Conservation (phyloP, 768 basidiomycete species). For the Trametes cinnabarina region DNA sequence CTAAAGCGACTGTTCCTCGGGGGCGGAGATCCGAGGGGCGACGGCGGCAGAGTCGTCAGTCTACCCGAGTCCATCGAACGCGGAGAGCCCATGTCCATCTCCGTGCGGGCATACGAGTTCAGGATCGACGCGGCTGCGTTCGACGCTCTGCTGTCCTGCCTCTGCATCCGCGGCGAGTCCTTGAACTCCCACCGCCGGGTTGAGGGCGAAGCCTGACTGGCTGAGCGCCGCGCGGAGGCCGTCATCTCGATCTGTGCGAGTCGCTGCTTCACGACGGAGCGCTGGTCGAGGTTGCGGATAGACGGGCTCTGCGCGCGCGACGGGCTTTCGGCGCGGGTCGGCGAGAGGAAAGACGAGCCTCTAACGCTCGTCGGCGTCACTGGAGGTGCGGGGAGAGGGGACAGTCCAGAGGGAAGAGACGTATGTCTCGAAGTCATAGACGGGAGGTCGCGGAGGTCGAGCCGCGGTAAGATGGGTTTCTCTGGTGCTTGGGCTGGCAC, state of each 20-base stretch:
- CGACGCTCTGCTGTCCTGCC: slow-evolving; percentile 3
- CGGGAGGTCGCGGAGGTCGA: slow-evolving; percentile 19
- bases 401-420: slow-evolving; percentile 3
- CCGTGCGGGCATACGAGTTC: slow-evolving; percentile 4
- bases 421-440: not conserved
- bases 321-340: slow-evolving; percentile 25
- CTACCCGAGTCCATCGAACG: slow-evolving; percentile 12
- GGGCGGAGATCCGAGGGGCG: slow-evolving; percentile 12
- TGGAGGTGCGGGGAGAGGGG: slow-evolving; percentile 21
- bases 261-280: slow-evolving; percentile 66
- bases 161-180: not conserved
- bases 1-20: not conserved
- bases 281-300: slow-evolving; percentile 55
- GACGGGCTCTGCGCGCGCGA: slow-evolving; percentile 51
- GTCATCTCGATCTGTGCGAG: slow-evolving; percentile 55
- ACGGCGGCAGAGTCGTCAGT: slow-evolving; percentile 13
- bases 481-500: not conserved
- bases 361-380: slow-evolving; percentile 22
- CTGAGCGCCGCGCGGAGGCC: slow-evolving; percentile 10
- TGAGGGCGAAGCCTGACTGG: slow-evolving; percentile 17
- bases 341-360: slow-evolving; percentile 25
- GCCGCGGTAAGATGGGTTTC: slow-evolving; percentile 36
- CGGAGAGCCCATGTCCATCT: slow-evolving; percentile 6
- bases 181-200: slow-evolving; percentile 5
- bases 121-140: slow-evolving; percentile 8